phyloP scores from a whole-genome alignment of 257 asterid genomes.

The Solanum sitiens region DNA sequence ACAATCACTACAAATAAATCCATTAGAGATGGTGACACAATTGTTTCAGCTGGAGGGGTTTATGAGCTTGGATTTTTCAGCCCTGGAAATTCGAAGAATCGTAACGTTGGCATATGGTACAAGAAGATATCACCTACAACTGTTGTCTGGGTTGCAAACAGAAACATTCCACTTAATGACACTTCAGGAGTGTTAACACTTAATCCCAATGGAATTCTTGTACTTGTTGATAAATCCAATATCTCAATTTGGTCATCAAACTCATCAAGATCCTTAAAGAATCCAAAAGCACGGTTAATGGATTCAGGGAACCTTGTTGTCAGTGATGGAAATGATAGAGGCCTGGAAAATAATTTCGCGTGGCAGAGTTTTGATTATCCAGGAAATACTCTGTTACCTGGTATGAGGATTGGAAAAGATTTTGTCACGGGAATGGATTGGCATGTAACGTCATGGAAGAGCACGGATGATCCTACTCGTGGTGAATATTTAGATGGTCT shows the following conservation, averaged over 20 bases:
- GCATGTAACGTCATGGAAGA: conserved; percentile 3
- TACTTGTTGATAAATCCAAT: neutral
- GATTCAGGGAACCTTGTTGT: conserved; percentile 7
- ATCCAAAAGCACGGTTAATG: neutral
- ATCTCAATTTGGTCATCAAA: neutral
- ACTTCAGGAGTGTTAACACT: neutral
- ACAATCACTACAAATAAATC: neutral
- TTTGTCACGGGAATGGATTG: neutral
- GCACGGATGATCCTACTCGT: conserved; percentile 3
- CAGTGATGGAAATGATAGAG: neutral
- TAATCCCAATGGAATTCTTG: neutral
- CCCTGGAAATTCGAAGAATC: neutral
- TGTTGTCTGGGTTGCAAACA: conserved; percentile 3
- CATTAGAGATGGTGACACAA: neutral
- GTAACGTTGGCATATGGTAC: conserved; percentile 2
- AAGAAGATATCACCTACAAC: neutral
- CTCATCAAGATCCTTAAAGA: neutral
- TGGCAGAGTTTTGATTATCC: conserved; percentile 19
- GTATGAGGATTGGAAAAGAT: conserved; percentile 8
- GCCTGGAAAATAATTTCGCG: neutral
- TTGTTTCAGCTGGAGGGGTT: neutral
- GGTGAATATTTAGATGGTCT: neutral
- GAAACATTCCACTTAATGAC: neutral
- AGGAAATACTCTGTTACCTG: neutral
- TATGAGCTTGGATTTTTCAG: conserved; percentile 3